phyloP scores from a whole-genome alignment of 495 filamentous ascomycete species.

The Aspergillus cristatus region DNA sequence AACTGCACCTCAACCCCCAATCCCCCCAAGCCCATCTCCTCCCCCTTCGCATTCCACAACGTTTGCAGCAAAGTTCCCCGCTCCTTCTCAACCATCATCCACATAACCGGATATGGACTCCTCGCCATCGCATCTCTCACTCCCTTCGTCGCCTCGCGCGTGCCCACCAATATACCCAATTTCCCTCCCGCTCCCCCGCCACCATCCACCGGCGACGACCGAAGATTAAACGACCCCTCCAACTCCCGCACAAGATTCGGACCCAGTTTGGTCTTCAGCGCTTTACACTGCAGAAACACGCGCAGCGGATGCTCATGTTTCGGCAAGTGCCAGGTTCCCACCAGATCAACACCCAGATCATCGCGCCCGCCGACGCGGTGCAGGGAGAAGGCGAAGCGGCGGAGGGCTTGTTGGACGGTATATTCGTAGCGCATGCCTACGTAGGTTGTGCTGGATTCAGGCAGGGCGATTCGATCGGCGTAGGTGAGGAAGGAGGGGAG shows the following conservation, averaged over 20 bases:
- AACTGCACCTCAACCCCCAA: constrained; percentile 54
- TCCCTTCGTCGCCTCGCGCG: constrained; percentile 45
- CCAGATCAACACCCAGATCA: constrained; percentile 77
- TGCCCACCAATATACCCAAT: constrained; percentile 55
- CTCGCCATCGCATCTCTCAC: constrained; percentile 57
- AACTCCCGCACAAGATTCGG: constrained; percentile 73
- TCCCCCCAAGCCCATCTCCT: constrained; percentile 52
- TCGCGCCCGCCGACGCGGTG: constrained; percentile 62
- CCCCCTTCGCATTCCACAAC: constrained; percentile 43
- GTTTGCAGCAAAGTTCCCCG: constrained; percentile 25
- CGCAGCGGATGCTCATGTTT: constrained; percentile 37
- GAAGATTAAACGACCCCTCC: constrained; percentile 66
- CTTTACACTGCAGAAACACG: constrained; percentile 80
- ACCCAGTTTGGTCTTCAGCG: constrained; percentile 40
- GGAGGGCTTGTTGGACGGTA: constrained; percentile 54
- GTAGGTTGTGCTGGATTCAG: constrained; percentile 29
- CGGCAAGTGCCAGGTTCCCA: constrained; percentile 69
- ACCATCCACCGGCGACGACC: constrained; percentile 32
- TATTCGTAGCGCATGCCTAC: constrained; percentile 61
- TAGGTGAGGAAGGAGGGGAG: constrained; percentile 65
- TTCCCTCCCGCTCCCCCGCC: too few relatives aligned
- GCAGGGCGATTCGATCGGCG: constrained; percentile 40
- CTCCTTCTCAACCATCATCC: constrained; percentile 39
- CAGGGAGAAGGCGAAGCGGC: constrained; percentile 54
- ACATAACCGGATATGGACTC: constrained; percentile 57